Evolutionary conservation across 371 early-diverging fungal species (phyloP), one percentile per base, ranked within the genome.

Genomic region (Mucor circinelloides): DNA sequence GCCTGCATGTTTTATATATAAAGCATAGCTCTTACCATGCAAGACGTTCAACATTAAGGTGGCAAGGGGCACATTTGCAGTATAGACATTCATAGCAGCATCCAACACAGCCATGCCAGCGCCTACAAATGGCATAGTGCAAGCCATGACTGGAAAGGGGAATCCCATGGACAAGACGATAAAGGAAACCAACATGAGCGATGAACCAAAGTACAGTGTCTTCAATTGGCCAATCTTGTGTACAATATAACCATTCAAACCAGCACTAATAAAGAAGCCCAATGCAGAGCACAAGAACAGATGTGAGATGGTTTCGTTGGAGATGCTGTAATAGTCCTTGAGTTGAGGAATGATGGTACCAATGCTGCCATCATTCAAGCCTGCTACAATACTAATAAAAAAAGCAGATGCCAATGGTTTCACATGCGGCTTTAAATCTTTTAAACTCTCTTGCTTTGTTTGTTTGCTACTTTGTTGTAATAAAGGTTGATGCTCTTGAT

Each of bases 301-400:
- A 5, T 69, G 13, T 1, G 78, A 74, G 13, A 77, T 58, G 13
- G 72, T 67, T 38, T 69, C 74, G n/a, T 77, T 72, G 13, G 71
- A 46, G 12, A 77, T 59, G 40, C 31, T 44, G 62, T 77, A 77
- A 15, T 72, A 70, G 3, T 66, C 25, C 38, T 70, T 71, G 17
- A 77, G 21, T 9, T 69, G 38, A 57, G 78, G 78, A 38, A 77
- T 71, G 36, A 77, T 74, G 10, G 72, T 64, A 25, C 75, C 78
- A 23, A 77, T 38, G 44, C 66, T 70, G 44, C 78, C 78, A 62
- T 77, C 78, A 32, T 77, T 74, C 6, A 77, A 44, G 27, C 78
- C 78, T 48, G 69, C 69, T 19, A 75, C 56, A 2, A 72, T 61
- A n/a, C 60, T 58, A n/a, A 75, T 72, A 46, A 60, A 72, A 32